Evolutionary conservation across 129 eudicot genomes (phyloP).

Genomic region (Gnaphalium uliginosum): DNA sequence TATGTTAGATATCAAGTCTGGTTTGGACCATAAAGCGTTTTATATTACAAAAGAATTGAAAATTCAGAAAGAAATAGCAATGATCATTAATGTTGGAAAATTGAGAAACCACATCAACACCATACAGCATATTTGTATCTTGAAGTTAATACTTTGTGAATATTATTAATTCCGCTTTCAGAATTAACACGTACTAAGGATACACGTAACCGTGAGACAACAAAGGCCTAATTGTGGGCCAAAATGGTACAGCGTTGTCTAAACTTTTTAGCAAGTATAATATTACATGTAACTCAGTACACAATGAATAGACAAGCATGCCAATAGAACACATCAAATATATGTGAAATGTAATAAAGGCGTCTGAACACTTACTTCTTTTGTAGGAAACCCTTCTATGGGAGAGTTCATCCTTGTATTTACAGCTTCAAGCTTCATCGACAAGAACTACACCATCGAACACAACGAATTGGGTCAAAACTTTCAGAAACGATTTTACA

Average conservation of each 20-base stretch:
- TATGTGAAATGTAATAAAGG: constrained; percentile 19
- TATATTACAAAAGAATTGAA: background rate
- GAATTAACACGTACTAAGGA: background rate
- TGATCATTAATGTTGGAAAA: background rate
- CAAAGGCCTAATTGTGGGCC: constrained; percentile 6
- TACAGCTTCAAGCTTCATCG: constrained; percentile 98
- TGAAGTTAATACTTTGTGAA: background rate
- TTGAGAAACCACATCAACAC: background rate
- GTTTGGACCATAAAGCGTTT: constrained; percentile 9
- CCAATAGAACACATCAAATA: constrained; percentile 12
- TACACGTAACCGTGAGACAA: constrained; percentile 5
- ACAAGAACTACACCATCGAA: constrained; percentile 65
- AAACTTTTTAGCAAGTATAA: constrained; percentile 8
- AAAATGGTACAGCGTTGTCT: constrained; percentile 14
- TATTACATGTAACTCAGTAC: constrained; percentile 6
- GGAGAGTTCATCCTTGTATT: constrained; percentile 63
- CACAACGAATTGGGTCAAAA: constrained; percentile 5
- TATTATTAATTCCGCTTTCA: background rate
- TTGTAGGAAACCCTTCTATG: constrained; percentile 61
- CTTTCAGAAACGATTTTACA: background rate
- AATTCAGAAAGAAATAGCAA: background rate
- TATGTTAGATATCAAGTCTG: constrained; percentile 12
- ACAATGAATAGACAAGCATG: constrained; percentile 20
- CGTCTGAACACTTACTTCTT: constrained; percentile 60
- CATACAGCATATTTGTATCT: background rate